Evolutionary conservation across 306 rosid genomes (phyloP).

Genomic region (Cucurbita pepo): DNA sequence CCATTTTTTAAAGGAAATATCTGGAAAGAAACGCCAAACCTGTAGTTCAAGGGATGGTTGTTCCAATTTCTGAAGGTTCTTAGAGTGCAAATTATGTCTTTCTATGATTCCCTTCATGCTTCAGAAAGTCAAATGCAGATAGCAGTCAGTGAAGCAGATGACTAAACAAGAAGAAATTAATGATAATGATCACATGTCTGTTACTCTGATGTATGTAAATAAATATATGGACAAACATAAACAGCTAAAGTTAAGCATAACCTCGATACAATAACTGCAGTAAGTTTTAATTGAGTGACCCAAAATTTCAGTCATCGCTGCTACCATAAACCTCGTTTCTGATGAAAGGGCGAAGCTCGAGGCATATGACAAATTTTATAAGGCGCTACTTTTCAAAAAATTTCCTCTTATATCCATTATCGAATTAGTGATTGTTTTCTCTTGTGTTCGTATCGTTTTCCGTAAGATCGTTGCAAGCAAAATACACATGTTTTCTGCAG

Average conservation of each 20-base stretch:
- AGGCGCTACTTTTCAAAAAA: background rate
- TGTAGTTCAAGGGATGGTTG: slow-evolving; percentile 84
- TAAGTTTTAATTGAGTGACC: background rate
- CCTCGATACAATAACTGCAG: background rate
- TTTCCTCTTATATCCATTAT: background rate
- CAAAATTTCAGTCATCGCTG: background rate
- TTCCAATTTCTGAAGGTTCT: slow-evolving; percentile 49
- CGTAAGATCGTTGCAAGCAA: background rate
- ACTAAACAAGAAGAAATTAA: background rate
- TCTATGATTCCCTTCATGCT: slow-evolving; percentile 77
- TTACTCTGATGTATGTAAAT: background rate
- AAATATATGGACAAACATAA: background rate
- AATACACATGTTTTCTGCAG: background rate
- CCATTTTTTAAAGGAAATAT: background rate
- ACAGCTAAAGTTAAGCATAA: background rate
- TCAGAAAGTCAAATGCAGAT: background rate
- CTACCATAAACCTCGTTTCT: background rate
- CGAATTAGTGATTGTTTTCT: background rate
- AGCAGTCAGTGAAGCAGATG: background rate
- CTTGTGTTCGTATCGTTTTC: background rate
- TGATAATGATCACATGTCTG: background rate
- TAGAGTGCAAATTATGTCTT: slow-evolving; percentile 62
- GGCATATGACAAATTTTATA: background rate
- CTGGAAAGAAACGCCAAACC: slow-evolving; percentile 19
- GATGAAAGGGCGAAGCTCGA: background rate